Conservation (phyloP, 23 red algal species). For the Agarophyton chilense region DNA sequence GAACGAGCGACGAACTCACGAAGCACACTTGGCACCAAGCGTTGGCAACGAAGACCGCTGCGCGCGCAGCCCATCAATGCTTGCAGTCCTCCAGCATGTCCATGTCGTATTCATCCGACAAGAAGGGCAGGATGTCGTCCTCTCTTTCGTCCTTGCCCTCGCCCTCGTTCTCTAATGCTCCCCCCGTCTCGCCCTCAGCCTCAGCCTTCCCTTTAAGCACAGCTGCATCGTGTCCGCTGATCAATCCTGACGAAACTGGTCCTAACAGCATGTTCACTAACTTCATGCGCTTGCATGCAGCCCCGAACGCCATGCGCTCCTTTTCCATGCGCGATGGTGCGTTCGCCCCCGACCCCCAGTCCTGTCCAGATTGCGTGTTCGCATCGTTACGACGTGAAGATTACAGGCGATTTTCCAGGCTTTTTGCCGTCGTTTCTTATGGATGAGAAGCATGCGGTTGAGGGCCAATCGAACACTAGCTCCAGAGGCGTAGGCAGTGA, state of each 20-base stretch:
- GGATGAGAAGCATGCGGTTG: background rate
- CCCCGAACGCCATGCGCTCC: slow-evolving; percentile 35
- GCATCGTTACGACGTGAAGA: background rate
- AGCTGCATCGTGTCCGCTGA: background rate
- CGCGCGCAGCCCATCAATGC: background rate
- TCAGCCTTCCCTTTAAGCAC: background rate
- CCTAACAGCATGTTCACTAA: slow-evolving; percentile 33
- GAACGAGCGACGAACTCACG: too few species aligned
- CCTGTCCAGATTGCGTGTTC: background rate
- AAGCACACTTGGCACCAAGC: background rate
- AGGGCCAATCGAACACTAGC: background rate
- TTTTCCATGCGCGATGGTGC: background rate
- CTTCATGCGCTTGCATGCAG: slow-evolving; percentile 31
- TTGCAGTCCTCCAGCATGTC: background rate
- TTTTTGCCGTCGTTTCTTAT: background rate
- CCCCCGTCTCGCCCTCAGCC: background rate
- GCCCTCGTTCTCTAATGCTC: background rate
- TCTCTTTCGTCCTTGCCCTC: background rate
- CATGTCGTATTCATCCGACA: background rate
- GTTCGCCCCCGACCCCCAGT: background rate
- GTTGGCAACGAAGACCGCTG: background rate
- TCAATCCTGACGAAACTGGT: slow-evolving; percentile 11
- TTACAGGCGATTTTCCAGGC: too few species aligned
- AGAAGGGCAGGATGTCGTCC: slow-evolving; percentile 4
- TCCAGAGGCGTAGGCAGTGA: background rate